These are phyloP conservation scores for Hyaloscypha finlandica DNA, from an alignment of 495 filamentous ascomycete genomes.

Conservation along the genomic window DNA sequence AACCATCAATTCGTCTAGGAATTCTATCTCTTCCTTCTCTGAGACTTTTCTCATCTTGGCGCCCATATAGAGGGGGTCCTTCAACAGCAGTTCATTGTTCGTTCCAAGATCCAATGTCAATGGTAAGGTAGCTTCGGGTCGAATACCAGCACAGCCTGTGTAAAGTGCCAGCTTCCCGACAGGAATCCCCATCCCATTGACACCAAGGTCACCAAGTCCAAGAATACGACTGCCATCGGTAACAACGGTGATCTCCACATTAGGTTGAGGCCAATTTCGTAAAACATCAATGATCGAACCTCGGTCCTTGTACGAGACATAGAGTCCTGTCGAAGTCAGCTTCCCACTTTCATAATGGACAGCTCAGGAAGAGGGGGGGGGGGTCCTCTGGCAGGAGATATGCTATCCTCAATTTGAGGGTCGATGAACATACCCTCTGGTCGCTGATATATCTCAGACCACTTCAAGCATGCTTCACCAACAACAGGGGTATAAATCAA, in stretches of 20 bases:
- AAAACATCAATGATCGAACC: constrained; percentile 71
- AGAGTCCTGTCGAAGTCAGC: constrained; percentile 56
- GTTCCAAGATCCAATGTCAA: constrained; percentile 78
- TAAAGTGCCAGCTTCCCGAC: constrained; percentile 78
- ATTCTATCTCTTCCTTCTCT: constrained; percentile 69
- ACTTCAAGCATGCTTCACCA: constrained; percentile 77
- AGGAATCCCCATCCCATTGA: constrained; percentile 85
- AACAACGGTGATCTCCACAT: constrained; percentile 79
- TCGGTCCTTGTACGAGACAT: constrained; percentile 75
- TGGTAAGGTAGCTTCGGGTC: constrained; percentile 71
- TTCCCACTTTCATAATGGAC: background rate
- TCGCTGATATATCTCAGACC: constrained; percentile 81
- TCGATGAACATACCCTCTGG: constrained; percentile 58
- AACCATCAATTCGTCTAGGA: constrained; percentile 79
- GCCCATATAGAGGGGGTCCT: constrained; percentile 79
- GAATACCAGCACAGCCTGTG: constrained; percentile 76
- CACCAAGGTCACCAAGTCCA: constrained; percentile 76
- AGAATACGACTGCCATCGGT: constrained; percentile 82
- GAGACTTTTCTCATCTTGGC: constrained; percentile 67
- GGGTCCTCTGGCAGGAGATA: background rate
- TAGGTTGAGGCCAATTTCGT: constrained; percentile 72
- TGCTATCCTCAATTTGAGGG: background rate
- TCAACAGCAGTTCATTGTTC: constrained; percentile 66
- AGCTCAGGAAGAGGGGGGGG: background rate
- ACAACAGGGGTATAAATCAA: constrained; percentile 83